Conservation (phyloP, 164 flowering plant genomes). For the Vitis cinerea region DNA sequence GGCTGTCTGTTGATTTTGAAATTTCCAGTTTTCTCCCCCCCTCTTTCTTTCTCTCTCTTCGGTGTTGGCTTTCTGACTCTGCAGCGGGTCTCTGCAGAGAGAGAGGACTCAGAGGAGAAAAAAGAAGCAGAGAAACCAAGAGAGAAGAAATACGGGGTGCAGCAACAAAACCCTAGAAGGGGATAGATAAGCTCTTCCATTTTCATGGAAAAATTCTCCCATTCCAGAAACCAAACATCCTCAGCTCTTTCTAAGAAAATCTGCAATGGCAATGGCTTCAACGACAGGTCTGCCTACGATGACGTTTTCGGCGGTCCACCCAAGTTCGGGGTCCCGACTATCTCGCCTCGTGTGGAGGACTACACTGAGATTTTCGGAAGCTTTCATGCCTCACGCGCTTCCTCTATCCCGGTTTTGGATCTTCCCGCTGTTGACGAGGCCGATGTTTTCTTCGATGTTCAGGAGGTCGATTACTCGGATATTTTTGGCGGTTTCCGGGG, state of each 20-base stretch:
- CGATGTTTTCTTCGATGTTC: slow-evolving; percentile 31
- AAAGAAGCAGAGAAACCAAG: not conserved
- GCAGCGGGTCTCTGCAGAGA: slow-evolving; percentile 13
- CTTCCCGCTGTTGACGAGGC: slow-evolving; percentile 41
- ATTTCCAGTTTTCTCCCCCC: not conserved
- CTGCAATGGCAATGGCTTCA: slow-evolving; percentile 23
- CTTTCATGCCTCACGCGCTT: slow-evolving; percentile 49
- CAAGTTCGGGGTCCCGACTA: slow-evolving; percentile 41
- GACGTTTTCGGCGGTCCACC: slow-evolving; percentile 81
- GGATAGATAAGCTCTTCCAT: not conserved
- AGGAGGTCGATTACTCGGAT: slow-evolving; percentile 48
- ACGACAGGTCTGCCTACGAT: slow-evolving; percentile 45
- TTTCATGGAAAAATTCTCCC: slow-evolving; percentile 43
- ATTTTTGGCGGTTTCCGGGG: slow-evolving; percentile 48
- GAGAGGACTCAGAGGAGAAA: slow-evolving; percentile 1
- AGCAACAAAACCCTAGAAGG: slow-evolving; percentile 35
- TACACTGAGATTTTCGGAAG: slow-evolving; percentile 82
- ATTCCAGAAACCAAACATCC: slow-evolving; percentile 28
- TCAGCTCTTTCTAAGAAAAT: slow-evolving; percentile 30
- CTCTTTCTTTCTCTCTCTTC: not conserved
- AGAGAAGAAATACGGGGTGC: not conserved
- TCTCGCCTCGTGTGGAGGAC: slow-evolving; percentile 74
- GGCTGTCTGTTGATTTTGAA: no score
- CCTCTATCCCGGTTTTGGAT: slow-evolving; percentile 69
- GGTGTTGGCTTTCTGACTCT: slow-evolving; percentile 15